Evolutionary conservation across 805 yeast species (phyloP), one percentile per base, ranked within the genome.

Genomic region (Maudiozyma bulderi): DNA sequence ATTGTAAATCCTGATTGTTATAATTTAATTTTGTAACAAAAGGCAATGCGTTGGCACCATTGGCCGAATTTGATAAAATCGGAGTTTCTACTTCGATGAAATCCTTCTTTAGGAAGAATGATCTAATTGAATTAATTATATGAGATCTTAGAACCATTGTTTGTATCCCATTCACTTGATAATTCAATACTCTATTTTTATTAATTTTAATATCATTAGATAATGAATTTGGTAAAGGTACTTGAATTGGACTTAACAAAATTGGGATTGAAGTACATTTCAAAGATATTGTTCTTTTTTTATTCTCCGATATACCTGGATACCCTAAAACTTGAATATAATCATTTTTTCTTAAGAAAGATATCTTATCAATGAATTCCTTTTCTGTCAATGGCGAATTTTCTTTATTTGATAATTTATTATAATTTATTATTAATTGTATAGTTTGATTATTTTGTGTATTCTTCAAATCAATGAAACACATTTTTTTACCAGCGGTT

Each of bases 41-140:
- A 0, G 98, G 96, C n/a, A 76, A 75, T 0, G 99, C 98, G 57
- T 82, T 81, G 5, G 99, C 99, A 2, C 99, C 99, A 14, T 88
- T 86, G 0, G 89, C 78, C 1, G 82, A 80, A 6, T 70, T 58
- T 0, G 88, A 77, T 10, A 93, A 65, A 1, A 89, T 77, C 0
- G 99, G 99, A 0, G 99, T 93, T 46, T 83, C 85, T 0, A 93
- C 95, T 62, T 89, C 96, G 3, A 86, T 52, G 55, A 89, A 93
- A 1, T 71, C 79, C 26, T 69, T 66, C 0, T 59, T 56, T 40
- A 73, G 71, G 20, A 91, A 73, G 56, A 78, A 89, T 1, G 59
- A 53, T 26, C 96, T 68, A 4, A 91, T 70, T 1, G 73, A 61
- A 9, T 71, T 69, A 2, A 82, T 71, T 1, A 89, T 68, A n/a